Percentiles rank a stretch among this genome's conserved stretches.
phyloP scores from a whole-genome alignment of 73 alveolate genomes.

The Effrenium voratum region DNA sequence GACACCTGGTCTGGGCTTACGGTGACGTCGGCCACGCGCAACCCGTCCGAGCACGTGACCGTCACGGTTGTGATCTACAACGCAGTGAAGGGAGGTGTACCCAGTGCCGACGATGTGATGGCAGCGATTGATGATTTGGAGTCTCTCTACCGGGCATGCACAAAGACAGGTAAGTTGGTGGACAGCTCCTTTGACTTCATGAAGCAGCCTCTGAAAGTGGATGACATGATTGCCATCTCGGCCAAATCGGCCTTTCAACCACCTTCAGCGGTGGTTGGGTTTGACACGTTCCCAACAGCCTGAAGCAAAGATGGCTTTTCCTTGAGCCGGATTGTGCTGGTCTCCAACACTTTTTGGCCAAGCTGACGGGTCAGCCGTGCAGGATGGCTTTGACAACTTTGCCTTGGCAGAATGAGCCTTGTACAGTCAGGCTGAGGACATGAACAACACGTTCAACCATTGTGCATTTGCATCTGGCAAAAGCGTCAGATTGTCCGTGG shows the following conservation, averaged over 20 bases:
- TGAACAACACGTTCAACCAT: no score
- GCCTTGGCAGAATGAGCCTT: no score
- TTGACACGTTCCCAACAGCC: no score
- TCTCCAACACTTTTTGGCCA: no score
- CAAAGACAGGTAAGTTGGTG: conserved; percentile 6
- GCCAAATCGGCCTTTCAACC: background rate
- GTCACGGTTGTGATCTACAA: conserved; percentile 45
- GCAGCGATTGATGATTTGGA: conserved; percentile 69
- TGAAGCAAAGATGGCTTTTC: no score
- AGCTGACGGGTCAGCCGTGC: no score
- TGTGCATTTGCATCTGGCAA: no score
- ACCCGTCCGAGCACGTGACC: conserved; percentile 36
- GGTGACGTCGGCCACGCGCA: conserved; percentile 14
- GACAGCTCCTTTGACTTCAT: conserved; percentile 12
- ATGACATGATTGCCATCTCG: conserved; percentile 9
- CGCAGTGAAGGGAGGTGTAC: conserved; percentile 13
- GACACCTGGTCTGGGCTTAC: background rate
- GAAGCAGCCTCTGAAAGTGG: background rate
- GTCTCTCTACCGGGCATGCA: conserved; percentile 11
- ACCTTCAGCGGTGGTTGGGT: no score
- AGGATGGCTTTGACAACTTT: no score
- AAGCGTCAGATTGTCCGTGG: no score
- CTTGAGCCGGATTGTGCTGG: no score
- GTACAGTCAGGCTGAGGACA: no score
- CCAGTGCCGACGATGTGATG: conserved; percentile 10